Evolutionary conservation across 345 rosid species (phyloP), one percentile per base, ranked within the genome.

Genomic region (Psidium guajava): DNA sequence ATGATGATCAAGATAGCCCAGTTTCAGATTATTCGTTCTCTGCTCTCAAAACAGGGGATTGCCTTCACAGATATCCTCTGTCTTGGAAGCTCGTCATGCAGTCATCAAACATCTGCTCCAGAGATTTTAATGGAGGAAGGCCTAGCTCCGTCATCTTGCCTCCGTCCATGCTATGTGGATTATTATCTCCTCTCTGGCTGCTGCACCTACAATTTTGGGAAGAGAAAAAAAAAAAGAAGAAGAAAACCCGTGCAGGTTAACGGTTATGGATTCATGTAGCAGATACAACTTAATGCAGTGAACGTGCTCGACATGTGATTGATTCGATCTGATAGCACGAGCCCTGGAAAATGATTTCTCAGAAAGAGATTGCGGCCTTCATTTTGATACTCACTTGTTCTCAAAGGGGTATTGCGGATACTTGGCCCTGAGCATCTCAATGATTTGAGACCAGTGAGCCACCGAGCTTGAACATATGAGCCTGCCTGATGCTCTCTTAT

Each of bases 61-160:
- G 50, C 52, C 49, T 56, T 93, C 85, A 94, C 3, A 96, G 96
- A 53, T 94, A 87, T 28, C 96, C 93, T 82, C 88, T 93, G 13
- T 93, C 88, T 58, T 93, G 95, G 95, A 95, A 95, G 82, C 98
- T 96, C 86, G 85, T 89, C 86, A 94, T 89, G 87, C 93, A 95
- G 83, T 94, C 98, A 88, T 95, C 96, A 82, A 95, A 95, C 96
- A 94, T 95, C 84, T 93, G 87, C 84, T 92, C 89, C 27, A 95
- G 11, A 56, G 97, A 87, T 87, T 91, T 95, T 88, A 95, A 91
- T 1, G 91, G 87, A 80, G 89, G 88, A 28, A 91, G 90, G 36
- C 98, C 98, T 86, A 95, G 80, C 47, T 89, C 83, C 11, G 85
- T 85, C 85, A 96, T 91, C 91, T 95, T 94, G 56, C 85, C 90